Percentiles rank a stretch among this genome's conserved stretches.
phyloP scores from a whole-genome alignment of 2,329 filamentous ascomycete genomes.

The Apiospora hydei region DNA sequence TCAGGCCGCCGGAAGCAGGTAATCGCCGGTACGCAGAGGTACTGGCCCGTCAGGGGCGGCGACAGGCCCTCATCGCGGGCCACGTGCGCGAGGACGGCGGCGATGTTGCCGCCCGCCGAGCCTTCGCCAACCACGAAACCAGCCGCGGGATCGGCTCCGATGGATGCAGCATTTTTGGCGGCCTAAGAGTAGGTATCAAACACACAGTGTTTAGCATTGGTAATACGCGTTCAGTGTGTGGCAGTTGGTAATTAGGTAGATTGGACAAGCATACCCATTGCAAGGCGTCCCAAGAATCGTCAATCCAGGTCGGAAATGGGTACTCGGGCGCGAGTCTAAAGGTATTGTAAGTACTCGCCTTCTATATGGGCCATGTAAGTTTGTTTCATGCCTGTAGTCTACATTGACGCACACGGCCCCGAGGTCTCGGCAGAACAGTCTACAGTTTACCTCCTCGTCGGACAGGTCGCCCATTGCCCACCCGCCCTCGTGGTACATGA shows the following conservation, averaged over 20 bases:
- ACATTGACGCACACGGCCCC: slow-evolving; percentile 51
- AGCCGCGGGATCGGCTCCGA: slow-evolving; percentile 48
- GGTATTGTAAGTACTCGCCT: not conserved
- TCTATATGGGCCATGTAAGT: not conserved
- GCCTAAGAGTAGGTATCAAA: slow-evolving; percentile 28
- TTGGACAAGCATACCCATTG: slow-evolving; percentile 45
- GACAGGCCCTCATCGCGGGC: slow-evolving; percentile 49
- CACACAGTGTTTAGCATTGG: not conserved
- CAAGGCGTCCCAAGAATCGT: slow-evolving; percentile 54
- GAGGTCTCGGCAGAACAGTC: slow-evolving; percentile 41
- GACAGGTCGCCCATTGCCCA: slow-evolving; percentile 44
- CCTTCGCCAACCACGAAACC: slow-evolving; percentile 30
- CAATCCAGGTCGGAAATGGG: slow-evolving; percentile 51
- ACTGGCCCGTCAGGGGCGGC: slow-evolving; percentile 54
- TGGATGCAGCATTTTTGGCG: slow-evolving; percentile 45
- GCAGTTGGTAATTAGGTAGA: not conserved
- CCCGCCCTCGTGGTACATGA: slow-evolving; percentile 46
- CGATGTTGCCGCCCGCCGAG: slow-evolving; percentile 53
- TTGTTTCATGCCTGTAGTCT: slow-evolving; percentile 44
- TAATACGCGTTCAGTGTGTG: not conserved
- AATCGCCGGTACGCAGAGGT: slow-evolving; percentile 50
- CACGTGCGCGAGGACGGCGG: slow-evolving; percentile 47
- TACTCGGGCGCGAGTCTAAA: slow-evolving; percentile 52
- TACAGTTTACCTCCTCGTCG: slow-evolving; percentile 43
- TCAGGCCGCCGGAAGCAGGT: slow-evolving; percentile 33